phyloP scores from a whole-genome alignment of 441 rosid species.

The Arabidopsis lyrata region DNA sequence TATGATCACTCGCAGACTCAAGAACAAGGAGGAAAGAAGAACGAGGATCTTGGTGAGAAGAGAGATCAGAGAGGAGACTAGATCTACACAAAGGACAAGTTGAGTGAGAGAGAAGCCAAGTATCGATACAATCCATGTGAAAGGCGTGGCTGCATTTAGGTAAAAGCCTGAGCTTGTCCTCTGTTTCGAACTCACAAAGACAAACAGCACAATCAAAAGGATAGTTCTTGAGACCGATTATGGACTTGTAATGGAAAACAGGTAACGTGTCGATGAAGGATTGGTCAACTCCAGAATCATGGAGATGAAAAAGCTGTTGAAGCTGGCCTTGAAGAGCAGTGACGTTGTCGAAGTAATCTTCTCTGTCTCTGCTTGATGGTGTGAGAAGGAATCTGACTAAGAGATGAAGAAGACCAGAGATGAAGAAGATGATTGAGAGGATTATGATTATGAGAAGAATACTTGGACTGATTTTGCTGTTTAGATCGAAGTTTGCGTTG shows the following conservation, averaged over 20 bases:
- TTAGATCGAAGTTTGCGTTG: constrained; percentile 40
- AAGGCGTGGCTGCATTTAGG: constrained; percentile 98
- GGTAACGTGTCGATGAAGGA: constrained; percentile 94
- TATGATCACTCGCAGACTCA: constrained; percentile 82
- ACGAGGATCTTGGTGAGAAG: constrained; percentile 52
- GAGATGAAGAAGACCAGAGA: constrained; percentile 80
- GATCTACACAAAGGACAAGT: constrained; percentile 95
- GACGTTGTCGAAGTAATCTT: constrained; percentile 64
- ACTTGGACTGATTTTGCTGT: constrained; percentile 65
- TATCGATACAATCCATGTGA: constrained; percentile 94
- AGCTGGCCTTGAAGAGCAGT: constrained; percentile 96
- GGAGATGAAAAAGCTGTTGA: constrained; percentile 93
- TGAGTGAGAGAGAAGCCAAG: constrained; percentile 98
- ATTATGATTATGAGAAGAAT: constrained; percentile 67
- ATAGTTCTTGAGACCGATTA: constrained; percentile 72
- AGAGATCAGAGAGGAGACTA: constrained; percentile 68
- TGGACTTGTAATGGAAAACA: constrained; percentile 78
- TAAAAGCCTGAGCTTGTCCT: constrained; percentile 86
- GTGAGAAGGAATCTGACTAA: constrained; percentile 64
- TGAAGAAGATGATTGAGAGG: constrained; percentile 71
- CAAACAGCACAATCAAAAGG: constrained; percentile 97
- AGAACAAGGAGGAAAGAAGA: constrained; percentile 82
- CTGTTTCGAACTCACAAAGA: constrained; percentile 87
- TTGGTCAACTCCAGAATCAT: constrained; percentile 96
- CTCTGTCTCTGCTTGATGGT: constrained; percentile 63